Evolutionary conservation across 768 basidiomycete genomes (phyloP).

Genomic region (Gymnopilus junonius): DNA sequence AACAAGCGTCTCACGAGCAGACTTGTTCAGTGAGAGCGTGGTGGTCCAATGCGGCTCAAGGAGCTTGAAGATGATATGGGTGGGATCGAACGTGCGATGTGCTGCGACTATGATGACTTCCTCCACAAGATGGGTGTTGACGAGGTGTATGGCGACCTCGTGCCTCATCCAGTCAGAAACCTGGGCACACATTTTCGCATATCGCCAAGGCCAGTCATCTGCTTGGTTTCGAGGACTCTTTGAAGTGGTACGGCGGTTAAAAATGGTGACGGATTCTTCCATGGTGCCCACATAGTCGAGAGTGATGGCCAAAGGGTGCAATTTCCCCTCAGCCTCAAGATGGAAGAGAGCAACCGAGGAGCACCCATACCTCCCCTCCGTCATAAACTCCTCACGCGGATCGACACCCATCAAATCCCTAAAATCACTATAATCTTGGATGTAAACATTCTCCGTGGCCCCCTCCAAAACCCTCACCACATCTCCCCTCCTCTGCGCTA

Average conservation of each 20-base stretch:
- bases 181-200: slow-evolving; percentile 34
- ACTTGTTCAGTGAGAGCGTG: slow-evolving; percentile 31
- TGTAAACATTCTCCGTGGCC: not conserved
- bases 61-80: slow-evolving; percentile 31
- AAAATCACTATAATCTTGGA: not conserved
- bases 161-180: slow-evolving; percentile 34
- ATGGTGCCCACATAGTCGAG: slow-evolving; percentile 33
- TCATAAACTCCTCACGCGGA: not conserved
- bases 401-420: not conserved
- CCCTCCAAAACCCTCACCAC: not conserved
- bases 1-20: slow-evolving; percentile 30
- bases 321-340: slow-evolving; percentile 26
- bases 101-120: slow-evolving; percentile 36
- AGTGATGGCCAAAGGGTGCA: slow-evolving; percentile 35
- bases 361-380: slow-evolving; percentile 27
- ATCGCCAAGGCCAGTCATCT: slow-evolving; percentile 37
- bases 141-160: slow-evolving; percentile 32
- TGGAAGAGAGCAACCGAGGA: slow-evolving; percentile 33
- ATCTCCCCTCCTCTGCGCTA: not conserved
- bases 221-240: slow-evolving; percentile 15
- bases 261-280: slow-evolving; percentile 29
- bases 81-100: slow-evolving; percentile 25
- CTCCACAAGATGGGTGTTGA: slow-evolving; percentile 34
- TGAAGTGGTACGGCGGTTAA: slow-evolving; percentile 27
- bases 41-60: slow-evolving; percentile 33